Conservation (phyloP, 306 rosid genomes). For the Coriaria nepalensis region DNA sequence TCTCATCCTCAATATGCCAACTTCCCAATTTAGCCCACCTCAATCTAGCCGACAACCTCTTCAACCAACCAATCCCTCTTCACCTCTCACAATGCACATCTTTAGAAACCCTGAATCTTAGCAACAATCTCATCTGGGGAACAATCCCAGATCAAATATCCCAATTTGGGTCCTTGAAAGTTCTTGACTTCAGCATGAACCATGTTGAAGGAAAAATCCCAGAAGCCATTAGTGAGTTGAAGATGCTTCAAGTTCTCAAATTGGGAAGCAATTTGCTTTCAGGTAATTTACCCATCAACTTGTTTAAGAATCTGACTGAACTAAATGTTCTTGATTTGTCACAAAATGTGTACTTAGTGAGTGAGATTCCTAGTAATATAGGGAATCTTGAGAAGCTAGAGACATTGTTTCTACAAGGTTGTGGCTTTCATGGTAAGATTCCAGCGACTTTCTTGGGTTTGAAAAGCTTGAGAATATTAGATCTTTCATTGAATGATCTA, state of each 20-base stretch:
- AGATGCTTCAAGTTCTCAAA: constrained; percentile 51
- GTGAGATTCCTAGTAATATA: constrained; percentile 66
- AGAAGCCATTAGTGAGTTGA: constrained; percentile 45
- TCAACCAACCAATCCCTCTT: constrained; percentile 89
- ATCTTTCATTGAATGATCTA: constrained; percentile 75
- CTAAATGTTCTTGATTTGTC: constrained; percentile 79
- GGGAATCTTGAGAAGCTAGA: constrained; percentile 58
- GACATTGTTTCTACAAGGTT: constrained; percentile 52
- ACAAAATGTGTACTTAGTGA: constrained; percentile 53
- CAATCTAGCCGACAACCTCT: constrained; percentile 69
- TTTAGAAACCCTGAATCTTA: constrained; percentile 69
- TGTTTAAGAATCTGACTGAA: constrained; percentile 52
- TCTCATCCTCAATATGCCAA: constrained; percentile 54
- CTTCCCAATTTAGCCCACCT: constrained; percentile 49
- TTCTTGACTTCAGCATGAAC: constrained; percentile 71
- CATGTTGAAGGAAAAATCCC: constrained; percentile 69
- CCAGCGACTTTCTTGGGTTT: constrained; percentile 56
- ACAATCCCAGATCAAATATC: constrained; percentile 89
- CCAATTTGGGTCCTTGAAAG: constrained; percentile 40
- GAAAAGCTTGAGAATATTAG: constrained; percentile 44
- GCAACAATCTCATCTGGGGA: constrained; percentile 84
- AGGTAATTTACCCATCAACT: constrained; percentile 43
- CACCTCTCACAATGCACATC: constrained; percentile 66
- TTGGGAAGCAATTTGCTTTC: constrained; percentile 63
- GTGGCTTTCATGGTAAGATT: constrained; percentile 74